Base-by-base conservation (phyloP, 441 rosid genomes). In the Capsella rubella region DNA sequence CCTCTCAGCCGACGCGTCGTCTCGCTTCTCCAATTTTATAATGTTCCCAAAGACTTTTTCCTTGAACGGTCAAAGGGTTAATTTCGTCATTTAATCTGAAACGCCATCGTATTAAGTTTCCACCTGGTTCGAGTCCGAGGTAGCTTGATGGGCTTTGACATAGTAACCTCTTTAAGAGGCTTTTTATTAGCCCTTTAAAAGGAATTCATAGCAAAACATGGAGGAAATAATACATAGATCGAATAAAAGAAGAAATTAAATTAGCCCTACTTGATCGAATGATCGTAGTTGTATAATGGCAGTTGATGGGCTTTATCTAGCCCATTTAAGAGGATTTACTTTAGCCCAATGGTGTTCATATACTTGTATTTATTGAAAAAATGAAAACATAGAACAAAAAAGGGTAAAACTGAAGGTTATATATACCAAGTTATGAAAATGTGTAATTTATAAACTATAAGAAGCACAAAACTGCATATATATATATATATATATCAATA, bases 1-100 rank as follows among this genome's bases (percentile, higher is more conserved):
- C 76, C 60, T 74, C 79, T 74, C 75, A 52, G 72, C 73, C 68
- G 64, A 51, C 69, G 73, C 77, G 59, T 16, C 80, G 8, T 29
- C 63, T 39, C 59, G 45, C 45, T 72, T 34, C 47, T 60, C 69
- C 50, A 35, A 4, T 28, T 67, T 58, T 57, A 71, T 65, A 65
- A 65, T 4, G 51, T 52, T 72, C 14, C 14, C 3, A 29, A 18
- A 27, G 66, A 61, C 56, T 47, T 77, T 61, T 53, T 56, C 8
- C 0, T 61, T 61, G 13, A 52, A 52, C 51, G 35, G 77, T 77
- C 77, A 77, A 77, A 77, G 58, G 68, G 68, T 0, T 52, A 43
- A 0, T 64, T 64, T 77, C 42, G 80, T 70, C 71, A 64, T 76
- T 69, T 5, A 0, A 0, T 0, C 0, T 3, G 3, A 54, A 25